Conservation (phyloP, 805 yeast species). For the Yamadazyma philogaea region DNA sequence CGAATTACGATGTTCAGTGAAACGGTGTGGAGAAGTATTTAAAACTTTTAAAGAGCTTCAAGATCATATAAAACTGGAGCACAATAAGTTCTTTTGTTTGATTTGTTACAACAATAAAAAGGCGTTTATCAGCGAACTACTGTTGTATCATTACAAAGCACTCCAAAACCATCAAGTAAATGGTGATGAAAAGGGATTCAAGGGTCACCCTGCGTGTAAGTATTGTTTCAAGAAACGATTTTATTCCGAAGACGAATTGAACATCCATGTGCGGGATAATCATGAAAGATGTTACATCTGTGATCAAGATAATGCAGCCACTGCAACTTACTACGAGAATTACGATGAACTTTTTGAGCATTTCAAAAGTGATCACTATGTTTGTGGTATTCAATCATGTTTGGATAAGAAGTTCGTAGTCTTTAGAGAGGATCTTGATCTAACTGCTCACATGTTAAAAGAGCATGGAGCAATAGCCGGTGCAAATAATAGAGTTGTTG, state of each 20-base stretch:
- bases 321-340: slow-evolving; percentile 61
- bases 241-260: slow-evolving; percentile 85
- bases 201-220: slow-evolving; percentile 86
- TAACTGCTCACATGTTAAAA: slow-evolving; percentile 81
- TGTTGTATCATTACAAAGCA: slow-evolving; percentile 56
- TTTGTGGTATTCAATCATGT: slow-evolving; percentile 75
- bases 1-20: slow-evolving; percentile 53
- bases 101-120: slow-evolving; percentile 76
- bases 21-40: slow-evolving; percentile 37
- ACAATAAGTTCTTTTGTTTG: slow-evolving; percentile 64
- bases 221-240: slow-evolving; percentile 73
- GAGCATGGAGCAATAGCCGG: slow-evolving; percentile 66
- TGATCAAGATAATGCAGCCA: slow-evolving; percentile 65
- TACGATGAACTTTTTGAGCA: slow-evolving; percentile 75
- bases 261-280: slow-evolving; percentile 71
- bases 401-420: slow-evolving; percentile 90
- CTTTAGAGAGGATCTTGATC: slow-evolving; percentile 78
- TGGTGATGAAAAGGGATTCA: slow-evolving; percentile 78
- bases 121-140: slow-evolving; percentile 71
- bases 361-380: slow-evolving; percentile 69
- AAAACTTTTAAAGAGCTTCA: slow-evolving; percentile 54
- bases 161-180: slow-evolving; percentile 64
- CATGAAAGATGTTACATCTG: slow-evolving; percentile 93
- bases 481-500: slow-evolving; percentile 42
- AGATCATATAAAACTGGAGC: slow-evolving; percentile 63